Evolutionary conservation across 2,329 filamentous ascomycete species (phyloP).

Genomic region (Acrocalymma vagum): DNA sequence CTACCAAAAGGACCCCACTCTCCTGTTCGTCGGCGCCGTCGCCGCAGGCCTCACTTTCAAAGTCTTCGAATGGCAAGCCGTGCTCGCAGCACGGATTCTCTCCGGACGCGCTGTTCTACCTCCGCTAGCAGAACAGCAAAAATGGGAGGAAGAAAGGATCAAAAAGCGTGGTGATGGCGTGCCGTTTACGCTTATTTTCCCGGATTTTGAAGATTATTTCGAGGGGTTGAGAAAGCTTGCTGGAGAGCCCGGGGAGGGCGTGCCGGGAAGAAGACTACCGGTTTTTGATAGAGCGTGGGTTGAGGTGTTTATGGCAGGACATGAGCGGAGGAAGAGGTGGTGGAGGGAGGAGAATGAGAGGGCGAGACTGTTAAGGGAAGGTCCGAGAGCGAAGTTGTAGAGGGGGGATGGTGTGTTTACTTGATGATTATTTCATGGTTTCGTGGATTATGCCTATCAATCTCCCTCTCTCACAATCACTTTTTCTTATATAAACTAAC

Average conservation of each 20-base stretch:
- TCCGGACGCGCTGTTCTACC: slow-evolving; percentile 64
- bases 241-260: slow-evolving; percentile 53
- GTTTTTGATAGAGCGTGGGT: slow-evolving; percentile 58
- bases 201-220: slow-evolving; percentile 72
- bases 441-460: too few species aligned
- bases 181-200: slow-evolving; percentile 65
- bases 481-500: too few species aligned
- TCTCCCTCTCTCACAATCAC: too few species aligned
- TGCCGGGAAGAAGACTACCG: slow-evolving; percentile 54
- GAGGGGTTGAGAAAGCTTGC: slow-evolving; percentile 62
- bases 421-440: too few species aligned
- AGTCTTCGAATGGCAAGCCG: slow-evolving; percentile 74
- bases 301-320: slow-evolving; percentile 61
- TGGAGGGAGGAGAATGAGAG: slow-evolving; percentile 62
- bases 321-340: slow-evolving; percentile 65
- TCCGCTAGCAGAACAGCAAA: slow-evolving; percentile 55
- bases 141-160: slow-evolving; percentile 67
- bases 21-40: slow-evolving; percentile 68
- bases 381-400: slow-evolving; percentile 3
- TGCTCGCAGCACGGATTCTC: slow-evolving; percentile 66
- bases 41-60: slow-evolving; percentile 66
- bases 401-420: too few species aligned
- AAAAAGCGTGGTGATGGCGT: slow-evolving; percentile 63
- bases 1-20: slow-evolving; percentile 61
- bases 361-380: slow-evolving; percentile 25